These are phyloP conservation scores for Boletus eberwhitei DNA, from an alignment of 768 basidiomycete genomes.

Conservation along the genomic window DNA sequence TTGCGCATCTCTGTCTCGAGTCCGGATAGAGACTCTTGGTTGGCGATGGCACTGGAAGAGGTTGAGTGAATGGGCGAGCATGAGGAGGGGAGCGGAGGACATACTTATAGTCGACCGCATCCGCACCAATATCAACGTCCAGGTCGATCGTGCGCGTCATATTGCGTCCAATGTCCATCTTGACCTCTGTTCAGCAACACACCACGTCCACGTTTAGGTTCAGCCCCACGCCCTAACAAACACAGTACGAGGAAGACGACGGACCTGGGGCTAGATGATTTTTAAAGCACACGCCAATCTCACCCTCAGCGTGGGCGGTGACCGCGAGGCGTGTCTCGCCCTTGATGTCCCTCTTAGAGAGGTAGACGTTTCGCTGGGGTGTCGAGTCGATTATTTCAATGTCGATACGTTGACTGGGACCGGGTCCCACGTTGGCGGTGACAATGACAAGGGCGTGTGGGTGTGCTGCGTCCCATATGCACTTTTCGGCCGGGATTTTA, in stretches of 20 bases:
- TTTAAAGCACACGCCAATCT: slow-evolving; percentile 93
- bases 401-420: slow-evolving; percentile 78
- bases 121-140: slow-evolving; percentile 96
- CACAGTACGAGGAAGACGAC: not conserved
- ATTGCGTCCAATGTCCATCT: slow-evolving; percentile 44
- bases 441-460: slow-evolving; percentile 88
- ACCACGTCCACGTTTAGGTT: not conserved
- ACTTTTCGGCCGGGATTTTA: slow-evolving; percentile 74
- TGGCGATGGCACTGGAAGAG: slow-evolving; percentile 83
- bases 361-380: slow-evolving; percentile 80
- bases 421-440: slow-evolving; percentile 86
- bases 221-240: not conserved
- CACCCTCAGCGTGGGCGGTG: slow-evolving; percentile 89
- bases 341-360: slow-evolving; percentile 83
- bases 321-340: slow-evolving; percentile 91
- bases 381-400: slow-evolving; percentile 92
- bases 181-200: slow-evolving; percentile 36
- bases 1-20: slow-evolving; percentile 99
- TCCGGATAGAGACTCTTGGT: slow-evolving; percentile 93
- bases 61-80: not conserved
- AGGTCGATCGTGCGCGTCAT: slow-evolving; percentile 77
- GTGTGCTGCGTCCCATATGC: slow-evolving; percentile 95
- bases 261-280: slow-evolving; percentile 73
- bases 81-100: slow-evolving; percentile 24
- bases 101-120: slow-evolving; percentile 98